Evolutionary conservation across 2,329 filamentous ascomycete species (phyloP).

Genomic region (Metarhizium robertsii): DNA sequence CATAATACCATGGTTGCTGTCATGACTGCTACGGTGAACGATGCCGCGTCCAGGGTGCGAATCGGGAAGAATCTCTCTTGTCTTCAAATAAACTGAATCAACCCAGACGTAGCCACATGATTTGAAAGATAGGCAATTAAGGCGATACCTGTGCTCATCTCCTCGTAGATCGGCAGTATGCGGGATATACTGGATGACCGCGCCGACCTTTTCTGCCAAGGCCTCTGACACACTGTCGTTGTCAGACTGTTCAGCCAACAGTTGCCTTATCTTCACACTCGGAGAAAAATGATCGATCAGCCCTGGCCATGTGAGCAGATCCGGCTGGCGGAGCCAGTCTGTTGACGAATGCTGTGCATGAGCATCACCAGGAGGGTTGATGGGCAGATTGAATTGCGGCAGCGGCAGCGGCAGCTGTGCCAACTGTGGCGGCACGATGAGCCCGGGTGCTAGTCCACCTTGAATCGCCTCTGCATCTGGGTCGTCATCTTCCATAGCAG

Average conservation of each 20-base stretch:
- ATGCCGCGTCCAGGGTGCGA: not conserved
- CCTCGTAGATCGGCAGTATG: constrained; percentile 8
- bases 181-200: not conserved
- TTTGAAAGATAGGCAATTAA: constrained; percentile 38
- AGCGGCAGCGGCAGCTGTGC: not conserved
- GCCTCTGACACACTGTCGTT: not conserved
- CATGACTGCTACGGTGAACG: not conserved
- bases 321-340: constrained; percentile 16
- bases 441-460: not conserved
- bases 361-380: not conserved
- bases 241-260: not conserved
- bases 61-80: constrained; percentile 23
- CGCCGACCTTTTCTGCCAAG: not conserved
- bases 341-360: not conserved
- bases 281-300: constrained; percentile 34
- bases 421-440: not conserved
- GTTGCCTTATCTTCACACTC: constrained; percentile 17
- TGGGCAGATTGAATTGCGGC: not conserved
- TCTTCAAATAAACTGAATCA: constrained; percentile 23
- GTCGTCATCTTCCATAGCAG: not conserved
- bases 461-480: not conserved
- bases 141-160: constrained; percentile 19
- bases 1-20: constrained; percentile 11
- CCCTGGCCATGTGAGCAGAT: constrained; percentile 29
- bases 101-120: constrained; percentile 53